Evolutionary conservation across 2,329 filamentous ascomycete genomes (phyloP).

Genomic region (Fusarium vanettenii): DNA sequence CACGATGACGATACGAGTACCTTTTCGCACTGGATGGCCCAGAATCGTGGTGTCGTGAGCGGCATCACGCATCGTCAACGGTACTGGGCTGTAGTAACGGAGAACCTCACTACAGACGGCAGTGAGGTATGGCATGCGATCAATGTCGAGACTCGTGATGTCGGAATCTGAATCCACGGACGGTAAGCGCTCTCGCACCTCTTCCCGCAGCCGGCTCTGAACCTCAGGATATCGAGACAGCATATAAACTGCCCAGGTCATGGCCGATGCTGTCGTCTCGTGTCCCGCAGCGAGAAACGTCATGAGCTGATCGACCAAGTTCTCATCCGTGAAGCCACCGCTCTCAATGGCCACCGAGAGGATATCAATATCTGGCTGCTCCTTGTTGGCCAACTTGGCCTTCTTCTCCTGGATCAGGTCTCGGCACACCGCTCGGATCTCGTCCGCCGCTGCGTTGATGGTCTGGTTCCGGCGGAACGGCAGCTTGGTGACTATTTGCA

Average conservation of each 20-base stretch:
- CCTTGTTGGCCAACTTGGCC: slow-evolving; percentile 58
- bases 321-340: slow-evolving; percentile 80
- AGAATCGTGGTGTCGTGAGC: slow-evolving; percentile 72
- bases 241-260: slow-evolving; percentile 81
- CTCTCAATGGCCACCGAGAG: slow-evolving; percentile 83
- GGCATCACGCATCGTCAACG: slow-evolving; percentile 75
- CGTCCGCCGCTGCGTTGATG: slow-evolving; percentile 64
- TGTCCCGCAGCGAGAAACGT: slow-evolving; percentile 87
- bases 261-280: slow-evolving; percentile 80
- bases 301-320: slow-evolving; percentile 90
- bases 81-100: slow-evolving; percentile 78
- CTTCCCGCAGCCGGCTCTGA: slow-evolving; percentile 74
- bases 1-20: slow-evolving; percentile 74
- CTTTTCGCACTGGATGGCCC: slow-evolving; percentile 74
- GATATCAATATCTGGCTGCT: slow-evolving; percentile 74
- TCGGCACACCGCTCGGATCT: slow-evolving; percentile 74
- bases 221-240: slow-evolving; percentile 74
- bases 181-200: slow-evolving; percentile 73
- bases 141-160: slow-evolving; percentile 65
- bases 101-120: slow-evolving; percentile 84
- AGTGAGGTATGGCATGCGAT: slow-evolving; percentile 81
- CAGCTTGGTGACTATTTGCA: slow-evolving; percentile 69
- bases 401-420: slow-evolving; percentile 80
- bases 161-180: slow-evolving; percentile 51
- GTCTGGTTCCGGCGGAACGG: slow-evolving; percentile 79